A percentile compares a stretch with the other conserved stretches of the same genome.
Conservation (phyloP, 768 basidiomycete species). For the Tephrocybe rancida region DNA sequence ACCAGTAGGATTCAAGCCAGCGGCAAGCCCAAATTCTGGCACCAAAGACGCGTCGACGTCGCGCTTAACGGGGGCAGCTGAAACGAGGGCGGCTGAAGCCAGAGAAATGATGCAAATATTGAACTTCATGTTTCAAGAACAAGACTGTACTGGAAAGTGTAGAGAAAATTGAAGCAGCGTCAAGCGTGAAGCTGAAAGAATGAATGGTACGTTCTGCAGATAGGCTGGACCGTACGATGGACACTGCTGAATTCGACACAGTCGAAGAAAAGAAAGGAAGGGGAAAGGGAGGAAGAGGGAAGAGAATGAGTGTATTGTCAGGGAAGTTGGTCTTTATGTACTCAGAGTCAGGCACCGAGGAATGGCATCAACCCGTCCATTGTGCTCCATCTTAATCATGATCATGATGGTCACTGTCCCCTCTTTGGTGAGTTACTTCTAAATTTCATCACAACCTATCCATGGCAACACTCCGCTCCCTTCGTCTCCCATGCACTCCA, state of each 20-base stretch:
- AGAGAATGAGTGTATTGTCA: neutral
- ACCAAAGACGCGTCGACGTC: conserved; percentile 46
- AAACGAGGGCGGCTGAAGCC: conserved; percentile 32
- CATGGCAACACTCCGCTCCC: too few species aligned
- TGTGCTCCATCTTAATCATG: neutral
- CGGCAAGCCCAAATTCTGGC: conserved; percentile 57
- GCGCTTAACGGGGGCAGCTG: conserved; percentile 43
- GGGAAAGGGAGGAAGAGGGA: neutral
- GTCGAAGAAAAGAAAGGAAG: conserved; percentile 15
- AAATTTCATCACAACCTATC: too few species aligned
- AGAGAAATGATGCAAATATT: conserved; percentile 28
- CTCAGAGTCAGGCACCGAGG: neutral
- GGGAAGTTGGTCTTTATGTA: neutral
- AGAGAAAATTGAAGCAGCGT: conserved; percentile 11
- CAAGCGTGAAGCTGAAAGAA: conserved; percentile 17
- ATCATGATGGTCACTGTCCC: too few species aligned
- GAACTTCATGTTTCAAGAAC: conserved; percentile 32
- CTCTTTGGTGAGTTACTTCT: too few species aligned
- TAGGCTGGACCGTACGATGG: neutral
- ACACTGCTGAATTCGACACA: conserved; percentile 19
- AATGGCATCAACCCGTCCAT: neutral
- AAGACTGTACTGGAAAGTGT: neutral
- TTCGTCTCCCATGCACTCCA: too few species aligned
- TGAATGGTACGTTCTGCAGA: conserved; percentile 11
- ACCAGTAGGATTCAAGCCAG: conserved; percentile 65